A percentile compares a stretch with the other conserved stretches of the same genome.
These are phyloP conservation scores for Citrus glauca DNA, from an alignment of 345 rosid species.

Conservation along the genomic window DNA sequence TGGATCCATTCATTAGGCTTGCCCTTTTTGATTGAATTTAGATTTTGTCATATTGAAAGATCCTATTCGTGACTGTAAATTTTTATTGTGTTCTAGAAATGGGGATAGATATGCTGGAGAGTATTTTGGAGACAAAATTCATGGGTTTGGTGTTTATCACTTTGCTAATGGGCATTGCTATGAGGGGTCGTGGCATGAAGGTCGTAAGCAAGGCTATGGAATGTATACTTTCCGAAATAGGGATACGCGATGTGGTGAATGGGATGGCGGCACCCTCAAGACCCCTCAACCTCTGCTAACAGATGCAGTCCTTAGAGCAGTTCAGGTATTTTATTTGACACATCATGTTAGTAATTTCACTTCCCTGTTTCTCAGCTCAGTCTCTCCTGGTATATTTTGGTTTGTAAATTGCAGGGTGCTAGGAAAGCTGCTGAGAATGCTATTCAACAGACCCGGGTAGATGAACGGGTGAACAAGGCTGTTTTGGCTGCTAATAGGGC, in stretches of 20 bases:
- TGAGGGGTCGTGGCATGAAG: slow-evolving; percentile 98
- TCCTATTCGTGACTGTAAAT: neutral
- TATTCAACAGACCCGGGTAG: slow-evolving; percentile 51
- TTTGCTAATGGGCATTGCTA: slow-evolving; percentile 89
- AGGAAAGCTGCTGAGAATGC: slow-evolving; percentile 72
- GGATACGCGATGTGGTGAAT: slow-evolving; percentile 68
- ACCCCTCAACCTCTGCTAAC: slow-evolving; percentile 39
- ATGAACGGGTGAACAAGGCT: slow-evolving; percentile 72
- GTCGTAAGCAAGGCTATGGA: slow-evolving; percentile 87
- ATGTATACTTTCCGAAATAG: slow-evolving; percentile 70
- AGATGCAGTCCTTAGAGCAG: slow-evolving; percentile 48
- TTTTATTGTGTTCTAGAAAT: slow-evolving; percentile 48
- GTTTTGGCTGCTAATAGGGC: slow-evolving; percentile 76
- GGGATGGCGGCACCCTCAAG: slow-evolving; percentile 66
- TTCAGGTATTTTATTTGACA: slow-evolving; percentile 46
- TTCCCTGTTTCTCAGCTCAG: neutral
- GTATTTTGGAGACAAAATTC: slow-evolving; percentile 88
- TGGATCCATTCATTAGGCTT: neutral
- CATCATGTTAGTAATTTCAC: neutral
- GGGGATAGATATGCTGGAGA: slow-evolving; percentile 94
- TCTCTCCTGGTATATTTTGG: neutral
- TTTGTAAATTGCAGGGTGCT: slow-evolving; percentile 50
- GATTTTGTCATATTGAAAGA: neutral
- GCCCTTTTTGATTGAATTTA: neutral
- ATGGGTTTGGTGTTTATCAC: slow-evolving; percentile 88